Base-by-base conservation (phyloP, 2,329 filamentous ascomycete genomes). In the Aspergillus chevalieri region DNA sequence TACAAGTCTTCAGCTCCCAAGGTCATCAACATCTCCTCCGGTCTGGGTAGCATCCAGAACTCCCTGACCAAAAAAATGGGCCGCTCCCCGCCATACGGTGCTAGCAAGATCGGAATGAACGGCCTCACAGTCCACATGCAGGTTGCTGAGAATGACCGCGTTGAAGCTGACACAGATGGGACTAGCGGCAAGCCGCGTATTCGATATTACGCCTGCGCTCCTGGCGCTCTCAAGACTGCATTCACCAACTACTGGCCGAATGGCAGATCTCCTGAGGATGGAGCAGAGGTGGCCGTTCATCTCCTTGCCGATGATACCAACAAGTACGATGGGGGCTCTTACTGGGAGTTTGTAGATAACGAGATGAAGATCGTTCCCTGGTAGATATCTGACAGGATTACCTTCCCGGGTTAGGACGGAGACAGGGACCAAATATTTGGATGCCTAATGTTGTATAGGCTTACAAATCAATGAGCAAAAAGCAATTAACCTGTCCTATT, bases 81-180 rank as follows among this genome's bases (percentile, higher is more conserved):
- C 2, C 42, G 51, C 5, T 44, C 5, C 17, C 64, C 65, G 1
- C 61, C 62, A 0, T 75, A 74, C 53, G 64, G 62, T 43, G 53
- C 68, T 28, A 62, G 60, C 51, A 72, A 72, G 53, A 53, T 63
- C 39, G 57, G 61, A 30, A 54, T 74, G 47, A 71, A 72, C 55
- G 71, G 69, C 53, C 57, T 72, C 14, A 67, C 66, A 3, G 58
- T 67, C 52, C 9, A 61, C 53, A 47, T 59, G 51, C 55, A 61
- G 48, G 55, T 54, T 21, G 46, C 22, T 3, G 59, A 64, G 46
- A 54, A 56, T 48, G 53, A 52, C 41, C 39, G 52, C 14, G 38
- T 47, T n/a, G 48, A 38, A n/a, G 47, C 44, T 17, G 53, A 46
- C 24, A 44, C 17, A 17, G 39, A 21, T 21, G 8, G 39, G 3